Conservation (phyloP, 2,329 filamentous ascomycete species). For the Alternaria longipes region DNA sequence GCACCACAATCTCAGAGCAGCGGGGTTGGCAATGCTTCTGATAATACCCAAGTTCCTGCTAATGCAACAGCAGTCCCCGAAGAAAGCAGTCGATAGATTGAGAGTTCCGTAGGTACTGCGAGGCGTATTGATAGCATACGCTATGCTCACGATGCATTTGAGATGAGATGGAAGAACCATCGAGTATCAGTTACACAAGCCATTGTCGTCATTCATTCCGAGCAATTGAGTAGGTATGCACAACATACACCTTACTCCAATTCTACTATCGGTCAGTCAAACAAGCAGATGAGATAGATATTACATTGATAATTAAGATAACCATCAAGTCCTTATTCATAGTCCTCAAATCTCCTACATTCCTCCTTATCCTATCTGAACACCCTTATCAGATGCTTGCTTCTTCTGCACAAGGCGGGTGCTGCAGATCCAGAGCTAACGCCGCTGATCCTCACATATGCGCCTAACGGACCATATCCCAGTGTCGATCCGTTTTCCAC, state of each 20-base stretch:
- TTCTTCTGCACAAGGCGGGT: constrained; percentile 5
- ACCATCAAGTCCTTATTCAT: not conserved
- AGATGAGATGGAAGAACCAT: not conserved
- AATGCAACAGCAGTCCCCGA: constrained; percentile 13
- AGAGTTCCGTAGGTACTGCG: constrained; percentile 11
- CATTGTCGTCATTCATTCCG: not conserved
- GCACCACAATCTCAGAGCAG: constrained; percentile 26
- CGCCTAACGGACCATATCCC: not conserved
- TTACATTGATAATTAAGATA: not conserved
- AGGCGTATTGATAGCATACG: not conserved
- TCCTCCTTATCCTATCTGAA: not conserved
- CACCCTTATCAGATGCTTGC: constrained; percentile 8
- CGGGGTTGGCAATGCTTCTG: constrained; percentile 12
- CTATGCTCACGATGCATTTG: not conserved
- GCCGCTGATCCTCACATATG: not conserved
- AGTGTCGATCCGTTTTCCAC: not conserved
- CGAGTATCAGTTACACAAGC: not conserved
- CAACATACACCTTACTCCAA: not conserved
- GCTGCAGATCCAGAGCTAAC: not conserved
- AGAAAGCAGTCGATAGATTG: constrained; percentile 15
- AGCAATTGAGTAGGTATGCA: not conserved
- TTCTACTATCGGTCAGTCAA: not conserved
- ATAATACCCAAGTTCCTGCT: constrained; percentile 9
- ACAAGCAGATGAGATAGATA: not conserved
- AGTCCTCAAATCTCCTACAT: not conserved